Evolutionary conservation across 306 rosid genomes (phyloP).

Genomic region (Ceratonia siliqua): DNA sequence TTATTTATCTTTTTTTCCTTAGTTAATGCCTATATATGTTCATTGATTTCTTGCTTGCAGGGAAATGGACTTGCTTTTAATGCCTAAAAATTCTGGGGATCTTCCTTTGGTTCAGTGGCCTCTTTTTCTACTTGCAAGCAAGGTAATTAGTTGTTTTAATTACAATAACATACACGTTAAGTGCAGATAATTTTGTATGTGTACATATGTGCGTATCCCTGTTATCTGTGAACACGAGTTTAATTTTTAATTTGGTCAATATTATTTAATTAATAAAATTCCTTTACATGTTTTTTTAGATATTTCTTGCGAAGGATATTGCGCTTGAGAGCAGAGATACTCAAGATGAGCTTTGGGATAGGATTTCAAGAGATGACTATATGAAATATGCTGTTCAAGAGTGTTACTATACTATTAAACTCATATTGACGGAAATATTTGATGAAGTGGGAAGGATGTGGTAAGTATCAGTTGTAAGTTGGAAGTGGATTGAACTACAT

Average conservation of each 20-base stretch:
- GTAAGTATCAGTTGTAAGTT: constrained; percentile 45
- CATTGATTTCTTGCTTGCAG: constrained; percentile 40
- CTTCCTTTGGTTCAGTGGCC: constrained; percentile 95
- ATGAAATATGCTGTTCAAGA: constrained; percentile 98
- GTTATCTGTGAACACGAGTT: neutral
- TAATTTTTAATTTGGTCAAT: constrained; percentile 15
- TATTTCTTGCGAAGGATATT: constrained; percentile 88
- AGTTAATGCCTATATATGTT: neutral
- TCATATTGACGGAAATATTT: constrained; percentile 69
- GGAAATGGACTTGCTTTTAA: constrained; percentile 81
- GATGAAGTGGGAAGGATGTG: constrained; percentile 81
- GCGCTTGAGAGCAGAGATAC: constrained; percentile 73
- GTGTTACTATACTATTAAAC: constrained; percentile 67
- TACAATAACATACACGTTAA: neutral
- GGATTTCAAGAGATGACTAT: constrained; percentile 81
- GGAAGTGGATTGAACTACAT: neutral
- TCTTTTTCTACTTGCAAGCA: constrained; percentile 98
- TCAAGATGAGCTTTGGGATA: constrained; percentile 82
- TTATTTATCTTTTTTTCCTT: neutral
- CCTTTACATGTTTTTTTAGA: constrained; percentile 44
- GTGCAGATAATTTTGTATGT: neutral
- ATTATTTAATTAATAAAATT: constrained; percentile 14
- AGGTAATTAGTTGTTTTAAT: constrained; percentile 50
- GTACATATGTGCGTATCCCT: neutral
- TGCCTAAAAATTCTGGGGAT: constrained; percentile 79